Evolutionary conservation across 371 early-diverging fungal genomes (phyloP).

Genomic region (Actinomucor elegans): DNA sequence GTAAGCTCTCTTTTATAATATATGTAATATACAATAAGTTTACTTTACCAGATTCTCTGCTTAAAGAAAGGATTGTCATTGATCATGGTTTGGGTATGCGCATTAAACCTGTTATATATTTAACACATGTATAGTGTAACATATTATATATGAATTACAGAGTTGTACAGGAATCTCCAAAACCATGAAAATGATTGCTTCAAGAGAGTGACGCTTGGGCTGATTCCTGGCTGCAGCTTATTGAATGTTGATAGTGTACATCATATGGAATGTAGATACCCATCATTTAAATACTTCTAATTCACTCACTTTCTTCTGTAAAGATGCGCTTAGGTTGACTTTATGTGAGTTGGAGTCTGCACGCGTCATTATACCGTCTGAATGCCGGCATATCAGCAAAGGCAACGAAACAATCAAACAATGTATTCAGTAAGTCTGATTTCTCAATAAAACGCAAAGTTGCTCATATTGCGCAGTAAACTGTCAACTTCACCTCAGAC

Average conservation of each 20-base stretch:
- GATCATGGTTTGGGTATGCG: constrained; percentile 22
- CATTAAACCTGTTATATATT: constrained; percentile 4
- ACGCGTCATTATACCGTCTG: not conserved
- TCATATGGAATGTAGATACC: constrained; percentile 9
- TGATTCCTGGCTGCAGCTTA: constrained; percentile 12
- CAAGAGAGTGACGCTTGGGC: constrained; percentile 6
- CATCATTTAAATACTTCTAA: not conserved
- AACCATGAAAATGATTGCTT: constrained; percentile 21
- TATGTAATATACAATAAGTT: too few relatives aligned
- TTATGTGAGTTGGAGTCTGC: constrained; percentile 19
- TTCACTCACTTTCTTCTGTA: not conserved
- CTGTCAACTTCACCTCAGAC: constrained; percentile 18
- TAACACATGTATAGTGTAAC: constrained; percentile 1
- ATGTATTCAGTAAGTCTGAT: constrained; percentile 12
- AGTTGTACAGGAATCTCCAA: constrained; percentile 10
- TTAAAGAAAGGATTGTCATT: constrained; percentile 10
- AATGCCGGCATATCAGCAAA: not conserved
- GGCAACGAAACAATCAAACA: not conserved
- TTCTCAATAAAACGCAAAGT: not conserved
- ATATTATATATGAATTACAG: not conserved
- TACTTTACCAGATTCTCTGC: not conserved
- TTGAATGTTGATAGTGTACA: not conserved
- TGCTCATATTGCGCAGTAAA: constrained; percentile 11
- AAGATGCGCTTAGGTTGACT: constrained; percentile 22
- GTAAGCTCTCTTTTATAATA: too few relatives aligned